A percentile compares a stretch with the other conserved stretches of the same genome.
Conservation (phyloP, 345 rosid species). For the Populus ilicifolia region DNA sequence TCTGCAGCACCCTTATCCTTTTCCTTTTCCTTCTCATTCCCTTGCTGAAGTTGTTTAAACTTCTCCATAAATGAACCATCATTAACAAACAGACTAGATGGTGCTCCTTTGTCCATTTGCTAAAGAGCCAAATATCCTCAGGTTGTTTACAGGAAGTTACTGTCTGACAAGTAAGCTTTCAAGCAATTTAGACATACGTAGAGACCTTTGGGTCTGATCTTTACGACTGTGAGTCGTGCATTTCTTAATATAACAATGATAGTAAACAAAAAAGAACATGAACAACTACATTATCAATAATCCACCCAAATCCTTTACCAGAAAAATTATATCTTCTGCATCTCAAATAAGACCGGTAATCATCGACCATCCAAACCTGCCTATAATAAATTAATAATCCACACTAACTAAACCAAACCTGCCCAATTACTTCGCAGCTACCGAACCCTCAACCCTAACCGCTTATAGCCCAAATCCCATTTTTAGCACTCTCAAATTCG, state of each 20-base stretch:
- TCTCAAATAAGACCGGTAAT: neutral
- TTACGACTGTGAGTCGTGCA: neutral
- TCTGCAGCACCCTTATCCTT: slow-evolving; percentile 25
- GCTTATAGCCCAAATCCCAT: neutral
- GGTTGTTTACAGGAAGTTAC: slow-evolving; percentile 34
- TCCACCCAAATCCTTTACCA: neutral
- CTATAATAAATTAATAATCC: neutral
- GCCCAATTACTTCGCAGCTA: neutral
- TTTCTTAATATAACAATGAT: neutral
- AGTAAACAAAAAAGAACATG: neutral
- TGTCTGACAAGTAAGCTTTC: slow-evolving; percentile 58
- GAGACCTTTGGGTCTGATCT: neutral
- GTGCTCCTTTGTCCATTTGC: slow-evolving; percentile 72
- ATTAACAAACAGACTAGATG: slow-evolving; percentile 76
- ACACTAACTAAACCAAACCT: neutral
- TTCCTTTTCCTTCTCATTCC: slow-evolving; percentile 48
- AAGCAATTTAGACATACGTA: slow-evolving; percentile 33
- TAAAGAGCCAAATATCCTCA: slow-evolving; percentile 28
- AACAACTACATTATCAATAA: neutral
- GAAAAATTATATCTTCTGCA: neutral
- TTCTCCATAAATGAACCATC: slow-evolving; percentile 99
- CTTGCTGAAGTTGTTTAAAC: slow-evolving; percentile 91
- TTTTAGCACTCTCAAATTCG: neutral
- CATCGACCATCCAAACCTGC: neutral
- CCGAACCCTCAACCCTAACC: neutral